These are phyloP conservation scores for Epichloe sp. DNA, from an alignment of 2,329 filamentous ascomycete genomes.

Conservation along the genomic window DNA sequence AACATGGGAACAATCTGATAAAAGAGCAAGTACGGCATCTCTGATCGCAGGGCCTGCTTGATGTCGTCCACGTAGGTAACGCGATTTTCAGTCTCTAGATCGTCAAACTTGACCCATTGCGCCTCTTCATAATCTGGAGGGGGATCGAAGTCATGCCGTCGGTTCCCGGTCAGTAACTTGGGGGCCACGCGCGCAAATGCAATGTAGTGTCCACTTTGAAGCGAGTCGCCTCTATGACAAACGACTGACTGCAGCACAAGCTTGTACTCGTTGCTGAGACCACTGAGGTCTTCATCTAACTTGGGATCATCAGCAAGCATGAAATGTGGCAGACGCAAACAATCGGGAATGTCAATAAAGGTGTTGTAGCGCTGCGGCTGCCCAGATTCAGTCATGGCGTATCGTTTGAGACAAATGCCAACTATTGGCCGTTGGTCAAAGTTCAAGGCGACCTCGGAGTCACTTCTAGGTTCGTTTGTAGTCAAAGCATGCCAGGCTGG, in stretches of 20 bases:
- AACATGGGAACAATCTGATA: slow-evolving; percentile 88
- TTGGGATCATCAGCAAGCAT: slow-evolving; percentile 63
- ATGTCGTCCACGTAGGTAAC: slow-evolving; percentile 67
- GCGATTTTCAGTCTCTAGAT: slow-evolving; percentile 55
- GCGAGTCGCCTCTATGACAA: slow-evolving; percentile 75
- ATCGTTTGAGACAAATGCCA: slow-evolving; percentile 86
- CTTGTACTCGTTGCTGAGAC: slow-evolving; percentile 81
- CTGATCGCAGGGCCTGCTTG: slow-evolving; percentile 62
- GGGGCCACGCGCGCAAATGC: slow-evolving; percentile 67
- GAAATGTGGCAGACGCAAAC: slow-evolving; percentile 76
- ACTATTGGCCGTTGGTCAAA: slow-evolving; percentile 78
- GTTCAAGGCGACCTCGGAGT: slow-evolving; percentile 76
- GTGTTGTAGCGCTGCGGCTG: slow-evolving; percentile 61
- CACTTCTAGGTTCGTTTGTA: slow-evolving; percentile 41
- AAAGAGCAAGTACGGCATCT: slow-evolving; percentile 89
- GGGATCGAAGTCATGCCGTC: slow-evolving; percentile 39
- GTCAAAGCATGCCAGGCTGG: slow-evolving; percentile 69
- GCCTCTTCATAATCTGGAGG: slow-evolving; percentile 57
- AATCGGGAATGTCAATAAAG: slow-evolving; percentile 76
- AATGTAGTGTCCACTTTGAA: slow-evolving; percentile 86
- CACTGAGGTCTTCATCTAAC: slow-evolving; percentile 41
- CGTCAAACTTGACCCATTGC: slow-evolving; percentile 86
- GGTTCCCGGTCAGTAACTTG: slow-evolving; percentile 46
- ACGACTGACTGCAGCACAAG: slow-evolving; percentile 82
- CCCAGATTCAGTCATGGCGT: slow-evolving; percentile 56